A percentile compares a stretch with the other conserved stretches of the same genome.
phyloP scores from a whole-genome alignment of 2,329 filamentous ascomycete species.

The Fusarium concolor region DNA sequence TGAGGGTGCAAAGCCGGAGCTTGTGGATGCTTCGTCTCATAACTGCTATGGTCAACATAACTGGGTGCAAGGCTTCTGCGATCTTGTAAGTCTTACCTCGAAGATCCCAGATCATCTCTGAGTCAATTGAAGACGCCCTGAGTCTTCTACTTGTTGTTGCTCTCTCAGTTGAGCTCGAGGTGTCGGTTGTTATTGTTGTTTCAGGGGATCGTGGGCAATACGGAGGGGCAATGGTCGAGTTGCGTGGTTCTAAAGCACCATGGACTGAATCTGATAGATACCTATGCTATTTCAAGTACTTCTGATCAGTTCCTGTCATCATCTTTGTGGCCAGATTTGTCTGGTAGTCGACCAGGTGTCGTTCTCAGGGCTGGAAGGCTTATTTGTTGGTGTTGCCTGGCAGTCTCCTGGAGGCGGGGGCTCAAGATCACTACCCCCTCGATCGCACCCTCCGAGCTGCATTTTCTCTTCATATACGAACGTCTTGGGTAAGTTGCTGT shows the following conservation, averaged over 20 bases:
- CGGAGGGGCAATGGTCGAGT: not conserved
- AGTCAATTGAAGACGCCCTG: not conserved
- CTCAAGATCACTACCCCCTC: too few species aligned
- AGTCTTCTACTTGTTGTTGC: not conserved
- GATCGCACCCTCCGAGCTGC: too few species aligned
- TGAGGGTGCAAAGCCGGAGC: not conserved
- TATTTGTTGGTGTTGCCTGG: not conserved
- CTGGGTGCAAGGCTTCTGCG: not conserved
- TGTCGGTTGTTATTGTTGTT: not conserved
- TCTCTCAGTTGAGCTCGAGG: not conserved
- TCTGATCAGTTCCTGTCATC: not conserved
- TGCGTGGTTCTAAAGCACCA: not conserved
- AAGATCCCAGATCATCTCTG: not conserved
- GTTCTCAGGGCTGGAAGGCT: not conserved
- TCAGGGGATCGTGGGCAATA: not conserved
- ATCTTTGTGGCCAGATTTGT: not conserved
- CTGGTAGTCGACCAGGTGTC: not conserved
- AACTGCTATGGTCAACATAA: not conserved
- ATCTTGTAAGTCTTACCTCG: not conserved
- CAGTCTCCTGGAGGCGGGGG: not conserved
- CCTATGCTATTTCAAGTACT: not conserved
- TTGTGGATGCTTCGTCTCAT: not conserved
- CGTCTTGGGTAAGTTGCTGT: not conserved
- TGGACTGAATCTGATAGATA: not conserved
- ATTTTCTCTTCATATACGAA: not conserved